phyloP scores from a whole-genome alignment of 192 early-diverging fungal genomes.

The Backusella psychrophila region DNA sequence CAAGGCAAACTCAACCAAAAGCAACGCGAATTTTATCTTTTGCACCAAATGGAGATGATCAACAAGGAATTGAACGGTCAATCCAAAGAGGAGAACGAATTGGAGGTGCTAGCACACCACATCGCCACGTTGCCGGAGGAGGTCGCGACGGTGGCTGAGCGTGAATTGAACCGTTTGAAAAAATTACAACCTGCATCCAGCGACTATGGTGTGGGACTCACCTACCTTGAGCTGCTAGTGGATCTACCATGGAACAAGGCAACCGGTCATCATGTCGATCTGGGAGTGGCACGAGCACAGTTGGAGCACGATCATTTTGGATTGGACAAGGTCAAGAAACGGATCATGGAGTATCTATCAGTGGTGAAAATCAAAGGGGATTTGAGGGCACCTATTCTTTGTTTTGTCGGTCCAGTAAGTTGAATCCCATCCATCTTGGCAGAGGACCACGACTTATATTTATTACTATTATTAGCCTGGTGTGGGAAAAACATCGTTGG shows the following conservation, averaged over 20 bases:
- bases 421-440: neutral
- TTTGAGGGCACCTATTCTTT: slow-evolving; percentile 76
- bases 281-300: slow-evolving; percentile 56
- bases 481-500: slow-evolving; percentile 84
- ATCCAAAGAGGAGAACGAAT: slow-evolving; percentile 41
- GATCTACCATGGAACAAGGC: slow-evolving; percentile 76
- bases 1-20: slow-evolving; percentile 76
- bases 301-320: slow-evolving; percentile 83
- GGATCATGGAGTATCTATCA: slow-evolving; percentile 82
- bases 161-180: slow-evolving; percentile 68
- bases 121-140: slow-evolving; percentile 59
- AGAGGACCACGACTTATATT: neutral
- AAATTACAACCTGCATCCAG: slow-evolving; percentile 69
- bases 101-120: slow-evolving; percentile 51
- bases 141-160: slow-evolving; percentile 50
- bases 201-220: slow-evolving; percentile 74
- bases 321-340: slow-evolving; percentile 73
- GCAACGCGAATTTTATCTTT: slow-evolving; percentile 75
- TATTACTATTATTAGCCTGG: slow-evolving; percentile 18
- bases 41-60: slow-evolving; percentile 79
- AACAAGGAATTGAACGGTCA: slow-evolving; percentile 72
- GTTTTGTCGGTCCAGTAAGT: slow-evolving; percentile 65
- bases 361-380: slow-evolving; percentile 74
- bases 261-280: slow-evolving; percentile 62
- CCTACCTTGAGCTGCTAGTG: slow-evolving; percentile 69